Percentiles rank a stretch among this genome's conserved stretches.
These are phyloP conservation scores for Lactifluus subvellereus DNA, from an alignment of 768 basidiomycete species.

Conservation along the genomic window DNA sequence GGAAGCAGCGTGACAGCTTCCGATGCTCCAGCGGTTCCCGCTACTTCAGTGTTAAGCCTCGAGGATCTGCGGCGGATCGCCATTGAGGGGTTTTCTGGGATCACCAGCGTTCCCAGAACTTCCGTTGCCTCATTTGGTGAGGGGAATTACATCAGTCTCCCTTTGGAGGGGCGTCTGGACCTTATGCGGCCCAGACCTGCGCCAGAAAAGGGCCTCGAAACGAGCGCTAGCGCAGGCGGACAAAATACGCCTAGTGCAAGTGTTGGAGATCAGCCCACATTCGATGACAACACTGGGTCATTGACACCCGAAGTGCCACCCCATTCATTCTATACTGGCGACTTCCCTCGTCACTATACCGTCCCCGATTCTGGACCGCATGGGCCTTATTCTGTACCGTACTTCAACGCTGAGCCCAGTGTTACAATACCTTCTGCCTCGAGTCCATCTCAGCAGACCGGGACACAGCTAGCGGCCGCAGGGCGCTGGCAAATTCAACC, in stretches of 20 bases:
- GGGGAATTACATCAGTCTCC: conserved; percentile 75
- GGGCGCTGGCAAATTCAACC: conserved; percentile 3
- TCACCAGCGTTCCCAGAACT: conserved; percentile 25
- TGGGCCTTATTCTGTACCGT: background rate
- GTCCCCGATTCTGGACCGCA: background rate
- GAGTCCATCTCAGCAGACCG: conserved; percentile 10
- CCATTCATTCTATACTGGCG: background rate
- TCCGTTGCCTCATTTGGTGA: conserved; percentile 34
- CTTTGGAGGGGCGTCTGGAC: conserved; percentile 84
- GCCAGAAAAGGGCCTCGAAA: conserved; percentile 10
- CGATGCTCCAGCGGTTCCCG: conserved; percentile 17
- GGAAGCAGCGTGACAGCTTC: conserved; percentile 37
- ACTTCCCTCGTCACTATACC: background rate
- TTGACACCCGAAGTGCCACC: conserved; percentile 1
- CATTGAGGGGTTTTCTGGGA: conserved; percentile 44
- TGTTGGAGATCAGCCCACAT: background rate
- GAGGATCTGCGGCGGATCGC: conserved; percentile 52
- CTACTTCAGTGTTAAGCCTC: conserved; percentile 14
- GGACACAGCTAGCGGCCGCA: conserved; percentile 17
- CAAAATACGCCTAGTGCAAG: background rate
- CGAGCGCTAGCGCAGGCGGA: background rate
- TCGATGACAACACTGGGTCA: conserved; percentile 5
- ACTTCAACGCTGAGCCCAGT: background rate
- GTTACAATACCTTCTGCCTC: background rate
- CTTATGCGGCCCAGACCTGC: conserved; percentile 58